These are phyloP conservation scores for Heritiera fomes DNA, from an alignment of 345 rosid genomes.

Conservation along the genomic window DNA sequence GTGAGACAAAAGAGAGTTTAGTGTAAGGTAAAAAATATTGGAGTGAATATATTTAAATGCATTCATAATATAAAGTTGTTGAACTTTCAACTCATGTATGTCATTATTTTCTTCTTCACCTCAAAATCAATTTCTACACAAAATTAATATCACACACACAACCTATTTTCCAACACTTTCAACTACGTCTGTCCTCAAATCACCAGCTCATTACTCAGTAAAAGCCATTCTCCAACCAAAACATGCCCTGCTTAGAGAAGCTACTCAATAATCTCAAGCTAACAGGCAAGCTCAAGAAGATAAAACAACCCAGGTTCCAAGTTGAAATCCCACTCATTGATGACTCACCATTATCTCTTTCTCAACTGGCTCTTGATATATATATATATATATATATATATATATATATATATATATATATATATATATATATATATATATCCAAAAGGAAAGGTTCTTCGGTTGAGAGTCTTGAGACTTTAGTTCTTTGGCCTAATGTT, in stretches of 20 bases:
- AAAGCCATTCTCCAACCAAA: conserved; percentile 73
- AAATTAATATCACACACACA: too few species aligned
- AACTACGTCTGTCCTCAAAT: background rate
- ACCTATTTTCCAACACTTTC: background rate
- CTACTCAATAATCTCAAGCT: conserved; percentile 79
- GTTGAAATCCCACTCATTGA: conserved; percentile 74
- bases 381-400: conserved; percentile 51
- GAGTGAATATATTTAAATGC: too few species aligned
- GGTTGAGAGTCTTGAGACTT: conserved; percentile 46
- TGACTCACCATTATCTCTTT: conserved; percentile 61
- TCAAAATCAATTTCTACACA: too few species aligned
- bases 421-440: conserved; percentile 55
- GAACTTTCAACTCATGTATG: too few species aligned
- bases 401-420: conserved; percentile 51
- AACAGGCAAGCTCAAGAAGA: conserved; percentile 64
- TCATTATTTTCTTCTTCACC: too few species aligned
- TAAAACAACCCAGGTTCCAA: conserved; percentile 71
- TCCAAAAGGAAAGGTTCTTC: conserved; percentile 58
- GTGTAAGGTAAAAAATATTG: too few species aligned
- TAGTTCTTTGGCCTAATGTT: conserved; percentile 58
- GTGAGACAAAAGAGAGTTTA: too few species aligned
- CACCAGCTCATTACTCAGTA: background rate
- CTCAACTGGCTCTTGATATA: conserved; percentile 55
- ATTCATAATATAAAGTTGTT: too few species aligned
- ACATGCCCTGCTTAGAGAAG: conserved; percentile 67